phyloP scores from a whole-genome alignment of 768 basidiomycete species.

The Rhizopogon vinicolor region DNA sequence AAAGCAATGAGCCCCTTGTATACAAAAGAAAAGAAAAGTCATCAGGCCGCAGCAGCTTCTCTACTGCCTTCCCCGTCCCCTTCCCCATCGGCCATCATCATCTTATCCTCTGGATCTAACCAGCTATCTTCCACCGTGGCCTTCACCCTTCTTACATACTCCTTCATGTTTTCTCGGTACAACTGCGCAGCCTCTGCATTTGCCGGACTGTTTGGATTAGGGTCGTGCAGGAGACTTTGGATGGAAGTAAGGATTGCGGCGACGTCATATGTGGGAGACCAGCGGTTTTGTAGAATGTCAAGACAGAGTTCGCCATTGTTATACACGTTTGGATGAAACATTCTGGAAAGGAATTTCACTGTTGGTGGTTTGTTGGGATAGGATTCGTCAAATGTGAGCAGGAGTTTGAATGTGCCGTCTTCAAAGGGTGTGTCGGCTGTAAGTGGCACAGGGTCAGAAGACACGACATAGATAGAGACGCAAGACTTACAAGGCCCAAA shows the following conservation, averaged over 20 bases:
- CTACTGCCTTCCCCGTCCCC: constrained; percentile 3
- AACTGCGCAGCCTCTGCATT: constrained; percentile 98
- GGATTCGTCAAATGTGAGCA: constrained; percentile 93
- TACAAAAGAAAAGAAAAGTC: not conserved
- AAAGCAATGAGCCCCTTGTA: not conserved
- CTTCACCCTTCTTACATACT: constrained; percentile 91
- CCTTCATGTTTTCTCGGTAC: constrained; percentile 97
- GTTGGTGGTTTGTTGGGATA: constrained; percentile 99
- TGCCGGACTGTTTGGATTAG: constrained; percentile 96
- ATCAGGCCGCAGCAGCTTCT: not conserved
- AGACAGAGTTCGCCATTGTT: constrained; percentile 97
- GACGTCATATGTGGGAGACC: constrained; percentile 99
- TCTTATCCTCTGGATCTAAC: constrained; percentile 73
- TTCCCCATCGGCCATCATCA: constrained; percentile 40
- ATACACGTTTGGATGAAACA: constrained; percentile 99
- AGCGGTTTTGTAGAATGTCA: constrained; percentile 97
- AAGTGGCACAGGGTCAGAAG: not conserved
- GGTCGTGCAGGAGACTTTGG: constrained; percentile 93
- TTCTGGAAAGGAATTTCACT: constrained; percentile 93
- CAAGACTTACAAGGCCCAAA: constrained; percentile 87
- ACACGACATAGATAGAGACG: not conserved
- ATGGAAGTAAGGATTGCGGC: constrained; percentile 97
- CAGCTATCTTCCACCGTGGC: constrained; percentile 93
- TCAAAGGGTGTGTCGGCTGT: constrained; percentile 97
- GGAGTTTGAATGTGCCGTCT: constrained; percentile 97